Base-by-base conservation (phyloP, 1,139 yeast species). In the Zygotorulaspora mrakii region DNA sequence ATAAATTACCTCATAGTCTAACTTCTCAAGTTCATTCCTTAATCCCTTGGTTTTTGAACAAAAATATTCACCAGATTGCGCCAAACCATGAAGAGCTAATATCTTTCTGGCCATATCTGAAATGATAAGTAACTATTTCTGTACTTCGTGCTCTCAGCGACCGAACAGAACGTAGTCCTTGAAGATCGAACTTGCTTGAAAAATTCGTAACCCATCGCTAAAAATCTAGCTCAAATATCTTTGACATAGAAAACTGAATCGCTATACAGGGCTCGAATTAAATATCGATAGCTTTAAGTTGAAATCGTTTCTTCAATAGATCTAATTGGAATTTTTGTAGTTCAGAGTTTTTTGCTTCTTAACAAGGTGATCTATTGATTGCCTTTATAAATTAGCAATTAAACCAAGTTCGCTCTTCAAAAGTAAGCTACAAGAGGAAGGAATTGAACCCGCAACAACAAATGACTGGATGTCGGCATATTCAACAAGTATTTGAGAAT, bases 1-100 rank as follows among this genome's bases (percentile, higher is more conserved):
- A 56, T 82, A 88, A 3, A 76, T 70, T 5, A 88, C 72, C 49
- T 81, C 83, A 53, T 78, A 80, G 4, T 80, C 82, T 12, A 69
- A 66, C 46, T 79, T 76, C 47, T 76, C 72, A 33, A 88, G 66
- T 1, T 77, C 71, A 51, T 80, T 78, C 16, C 94, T 67, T 12
- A 88, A 66, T 0, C 83, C 91, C 3, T 87, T 76, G 0, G 94
- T 76, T 57, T 87, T 87, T 23, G 77, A 79, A 2, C 84, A 77
- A 54, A 85, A 79, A 3, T 79, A 68, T n/a, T 75, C 70, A 1
- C 89, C 94, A 40, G 77, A 79, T 63, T 87, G 91, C 5, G 76
- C 75, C 47, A 69, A 70, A 2, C 81, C 81, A 49, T 76, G 81
- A 12, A 76, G 59, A 64, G 75, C 73, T n/a, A 76, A 60, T 21